These are phyloP conservation scores for Lipomyces yamanashiensis DNA, from an alignment of 805 yeast genomes.

Conservation along the genomic window DNA sequence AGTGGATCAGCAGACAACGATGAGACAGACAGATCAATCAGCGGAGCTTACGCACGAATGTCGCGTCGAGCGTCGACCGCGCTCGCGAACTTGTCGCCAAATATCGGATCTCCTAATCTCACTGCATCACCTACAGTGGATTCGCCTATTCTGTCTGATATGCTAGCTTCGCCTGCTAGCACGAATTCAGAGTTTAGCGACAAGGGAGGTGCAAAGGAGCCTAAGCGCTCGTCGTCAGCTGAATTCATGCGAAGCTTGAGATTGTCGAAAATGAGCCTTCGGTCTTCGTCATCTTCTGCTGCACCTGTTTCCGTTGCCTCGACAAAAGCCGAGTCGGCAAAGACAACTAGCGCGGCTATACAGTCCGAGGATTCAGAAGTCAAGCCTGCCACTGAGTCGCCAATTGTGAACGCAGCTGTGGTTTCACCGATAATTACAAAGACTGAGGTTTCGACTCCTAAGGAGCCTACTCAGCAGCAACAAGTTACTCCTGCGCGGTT, in stretches of 20 bases:
- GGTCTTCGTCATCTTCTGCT: conserved; percentile 7
- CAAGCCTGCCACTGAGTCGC: too few species aligned
- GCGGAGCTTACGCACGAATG: conserved; percentile 13
- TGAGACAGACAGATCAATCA: conserved; percentile 5
- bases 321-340: neutral
- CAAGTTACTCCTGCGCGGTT: too few species aligned
- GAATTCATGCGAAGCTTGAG: conserved; percentile 10
- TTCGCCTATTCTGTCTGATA: conserved; percentile 12
- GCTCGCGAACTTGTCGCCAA: conserved; percentile 20
- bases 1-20: neutral
- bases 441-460: neutral
- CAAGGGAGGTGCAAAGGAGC: neutral
- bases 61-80: conserved; percentile 16
- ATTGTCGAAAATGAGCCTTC: conserved; percentile 7
- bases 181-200: conserved; percentile 12
- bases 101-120: conserved; percentile 10
- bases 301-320: too few species aligned
- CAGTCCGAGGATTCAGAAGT: neutral
- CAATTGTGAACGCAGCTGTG: too few species aligned
- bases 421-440: neutral
- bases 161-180: conserved; percentile 13
- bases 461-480: neutral
- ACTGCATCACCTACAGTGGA: neutral
- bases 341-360: neutral
- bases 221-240: neutral